A percentile compares a stretch with the other conserved stretches of the same genome.
Conservation (phyloP, 1,284 basidiomycete genomes). For the Ganoderma leucocontextum region DNA sequence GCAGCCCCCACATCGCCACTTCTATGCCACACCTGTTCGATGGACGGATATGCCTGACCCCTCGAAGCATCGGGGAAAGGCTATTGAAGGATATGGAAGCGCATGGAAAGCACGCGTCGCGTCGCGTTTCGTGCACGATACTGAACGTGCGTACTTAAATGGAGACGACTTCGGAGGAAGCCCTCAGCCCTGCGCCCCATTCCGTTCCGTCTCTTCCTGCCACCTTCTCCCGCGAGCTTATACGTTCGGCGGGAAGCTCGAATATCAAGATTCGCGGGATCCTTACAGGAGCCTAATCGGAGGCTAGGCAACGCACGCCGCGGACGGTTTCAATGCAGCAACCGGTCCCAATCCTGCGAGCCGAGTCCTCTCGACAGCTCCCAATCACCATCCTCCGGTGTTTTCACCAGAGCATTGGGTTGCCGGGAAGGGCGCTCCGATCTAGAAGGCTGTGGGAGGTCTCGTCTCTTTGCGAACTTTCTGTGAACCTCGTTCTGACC, state of each 20-base stretch:
- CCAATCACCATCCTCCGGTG: not conserved
- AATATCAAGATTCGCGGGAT: not conserved
- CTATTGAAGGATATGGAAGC: not conserved
- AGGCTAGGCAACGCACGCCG: not conserved
- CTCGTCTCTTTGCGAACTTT: not conserved
- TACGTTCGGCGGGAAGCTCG: not conserved
- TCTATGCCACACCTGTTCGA: not conserved
- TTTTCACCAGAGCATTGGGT: not conserved
- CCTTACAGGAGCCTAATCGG: not conserved
- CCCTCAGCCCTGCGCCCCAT: constrained; percentile 2
- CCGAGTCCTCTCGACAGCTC: not conserved
- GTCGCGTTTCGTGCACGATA: not conserved
- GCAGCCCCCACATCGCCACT: not conserved
- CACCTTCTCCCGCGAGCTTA: constrained; percentile 6
- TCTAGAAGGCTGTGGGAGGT: not conserved
- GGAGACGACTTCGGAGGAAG: constrained; percentile 4
- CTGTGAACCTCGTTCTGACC: not conserved
- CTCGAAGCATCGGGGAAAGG: not conserved
- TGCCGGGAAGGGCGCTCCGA: not conserved
- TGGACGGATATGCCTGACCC: not conserved
- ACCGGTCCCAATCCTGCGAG: not conserved
- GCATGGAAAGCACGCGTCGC: not conserved
- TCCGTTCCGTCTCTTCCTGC: not conserved
- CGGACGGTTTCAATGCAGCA: constrained; percentile 6
- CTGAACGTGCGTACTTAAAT: not conserved